Base-by-base conservation (phyloP, 2,329 filamentous ascomycete species). In the Pseudopyricularia cyperi region DNA sequence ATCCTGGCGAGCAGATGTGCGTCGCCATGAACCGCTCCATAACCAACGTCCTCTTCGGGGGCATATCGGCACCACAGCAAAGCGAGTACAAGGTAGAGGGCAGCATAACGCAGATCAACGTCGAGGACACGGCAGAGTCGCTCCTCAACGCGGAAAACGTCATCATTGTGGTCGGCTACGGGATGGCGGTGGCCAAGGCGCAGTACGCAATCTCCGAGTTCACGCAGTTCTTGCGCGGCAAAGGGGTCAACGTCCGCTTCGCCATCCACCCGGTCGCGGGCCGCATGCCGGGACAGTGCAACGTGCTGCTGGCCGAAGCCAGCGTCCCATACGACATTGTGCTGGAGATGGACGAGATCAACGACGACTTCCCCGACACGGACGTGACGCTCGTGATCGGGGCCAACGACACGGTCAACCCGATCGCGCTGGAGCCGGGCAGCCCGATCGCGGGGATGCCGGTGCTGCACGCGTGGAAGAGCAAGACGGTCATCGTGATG, bases 301-400 rank as follows among this genome's bases (percentile, higher is more conserved):
- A 95, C 61, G 89, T 95, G 4, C 73, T 95, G 2, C 79, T 95
- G 14, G 89, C 89, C 0, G 89, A 95, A 66, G 89, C 89, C 1
- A 84, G 79, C 33, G 89, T 95, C 30, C 88, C 88, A 3, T 95
- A 95, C 61, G 89, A 95, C 60, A 91, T 95, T 52, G 89, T 95
- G 28, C 75, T 94, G 46, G 89, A 95, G 68, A 95, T 95, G 89
- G 89, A 95, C 59, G 89, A 95, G 71, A 94, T 95, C 69, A 95
- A 95, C 65, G 89, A 94, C 56, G 89, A 95, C 61, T 95, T 95
- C 65, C 67, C 75, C 7, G 85, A 93, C 28, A 94, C 89, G 0
- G 89, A 95, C 60, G 73, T 95, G 9, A 89, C 87, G 0, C 77
- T 95, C 3, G 89, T 95, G 0, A 95, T 95, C 61, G 89, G 89